These are phyloP conservation scores for Talaromyces piceae DNA, from an alignment of 2,329 filamentous ascomycete genomes.

Conservation along the genomic window DNA sequence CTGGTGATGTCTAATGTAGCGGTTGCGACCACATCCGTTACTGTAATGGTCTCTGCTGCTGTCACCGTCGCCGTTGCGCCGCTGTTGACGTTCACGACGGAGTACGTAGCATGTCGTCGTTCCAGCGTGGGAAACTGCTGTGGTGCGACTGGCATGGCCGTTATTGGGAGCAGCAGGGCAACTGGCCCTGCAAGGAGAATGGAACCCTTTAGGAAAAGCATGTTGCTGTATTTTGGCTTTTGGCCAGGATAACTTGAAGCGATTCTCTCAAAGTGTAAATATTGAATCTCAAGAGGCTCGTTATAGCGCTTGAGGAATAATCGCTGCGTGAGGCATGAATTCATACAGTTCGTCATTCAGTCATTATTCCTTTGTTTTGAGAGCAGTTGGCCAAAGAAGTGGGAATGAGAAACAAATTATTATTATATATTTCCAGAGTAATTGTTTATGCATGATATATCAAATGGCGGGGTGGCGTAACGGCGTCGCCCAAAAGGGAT, in stretches of 20 bases:
- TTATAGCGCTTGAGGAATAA: no score
- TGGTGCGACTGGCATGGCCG: conserved; percentile 7
- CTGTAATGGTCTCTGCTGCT: conserved; percentile 5
- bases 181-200: conserved; percentile 1
- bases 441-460: background rate
- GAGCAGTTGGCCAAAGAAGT: background rate
- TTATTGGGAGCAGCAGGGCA: background rate
- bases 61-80: conserved; percentile 6
- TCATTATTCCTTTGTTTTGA: background rate
- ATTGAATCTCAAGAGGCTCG: background rate
- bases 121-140: background rate
- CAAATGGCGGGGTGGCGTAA: background rate
- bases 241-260: background rate
- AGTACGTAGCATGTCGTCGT: conserved; percentile 16
- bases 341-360: background rate
- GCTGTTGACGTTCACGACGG: conserved; percentile 28
- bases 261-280: background rate
- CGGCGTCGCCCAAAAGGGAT: background rate
- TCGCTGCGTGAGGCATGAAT: background rate
- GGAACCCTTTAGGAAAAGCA: background rate
- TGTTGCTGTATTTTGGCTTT: background rate
- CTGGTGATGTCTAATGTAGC: conserved; percentile 7
- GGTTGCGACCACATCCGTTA: conserved; percentile 8
- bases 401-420: background rate
- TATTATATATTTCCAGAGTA: background rate